Evolutionary conservation across 2,329 filamentous ascomycete species (phyloP).

Genomic region (Pyrenophora teres): DNA sequence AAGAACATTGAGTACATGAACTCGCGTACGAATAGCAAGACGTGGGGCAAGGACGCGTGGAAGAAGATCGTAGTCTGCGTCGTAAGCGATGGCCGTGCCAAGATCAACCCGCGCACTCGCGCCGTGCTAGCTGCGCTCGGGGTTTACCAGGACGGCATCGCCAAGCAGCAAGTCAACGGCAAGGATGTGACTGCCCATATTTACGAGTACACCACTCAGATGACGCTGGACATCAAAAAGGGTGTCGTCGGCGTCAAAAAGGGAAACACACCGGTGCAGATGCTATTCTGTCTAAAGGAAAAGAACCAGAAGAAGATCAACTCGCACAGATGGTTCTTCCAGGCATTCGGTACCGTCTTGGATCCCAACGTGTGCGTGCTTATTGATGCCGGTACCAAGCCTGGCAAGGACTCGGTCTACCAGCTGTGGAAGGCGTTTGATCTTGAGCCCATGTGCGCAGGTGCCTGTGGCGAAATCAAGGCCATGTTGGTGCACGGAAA

Average conservation of each 20-base stretch:
- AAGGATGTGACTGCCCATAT: constrained; percentile 97
- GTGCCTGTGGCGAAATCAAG: constrained; percentile 98
- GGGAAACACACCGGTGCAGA: constrained; percentile 84
- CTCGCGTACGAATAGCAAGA: constrained; percentile 88
- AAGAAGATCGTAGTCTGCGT: constrained; percentile 99
- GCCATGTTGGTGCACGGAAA: constrained; percentile 90
- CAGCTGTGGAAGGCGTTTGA: constrained; percentile 99
- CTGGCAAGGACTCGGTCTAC: constrained; percentile 93
- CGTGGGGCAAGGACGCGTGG: constrained; percentile 98
- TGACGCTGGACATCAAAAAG: constrained; percentile 87
- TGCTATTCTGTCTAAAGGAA: constrained; percentile 97
- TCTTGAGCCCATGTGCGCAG: constrained; percentile 94
- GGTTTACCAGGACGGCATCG: constrained; percentile 97
- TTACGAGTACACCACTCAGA: constrained; percentile 89
- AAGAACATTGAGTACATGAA: constrained; percentile 99
- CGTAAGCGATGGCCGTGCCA: constrained; percentile 93
- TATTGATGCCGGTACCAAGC: constrained; percentile 93
- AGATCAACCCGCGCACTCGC: constrained; percentile 91
- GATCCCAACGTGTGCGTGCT: constrained; percentile 97
- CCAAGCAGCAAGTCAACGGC: constrained; percentile 95
- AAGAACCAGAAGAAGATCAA: constrained; percentile 99
- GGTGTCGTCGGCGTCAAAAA: constrained; percentile 84
- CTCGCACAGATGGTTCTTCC: constrained; percentile 98
- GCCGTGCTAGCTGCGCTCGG: constrained; percentile 91
- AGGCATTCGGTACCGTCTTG: constrained; percentile 88